Base-by-base conservation (phyloP, 306 rosid genomes). In the Carpinus fangiana region DNA sequence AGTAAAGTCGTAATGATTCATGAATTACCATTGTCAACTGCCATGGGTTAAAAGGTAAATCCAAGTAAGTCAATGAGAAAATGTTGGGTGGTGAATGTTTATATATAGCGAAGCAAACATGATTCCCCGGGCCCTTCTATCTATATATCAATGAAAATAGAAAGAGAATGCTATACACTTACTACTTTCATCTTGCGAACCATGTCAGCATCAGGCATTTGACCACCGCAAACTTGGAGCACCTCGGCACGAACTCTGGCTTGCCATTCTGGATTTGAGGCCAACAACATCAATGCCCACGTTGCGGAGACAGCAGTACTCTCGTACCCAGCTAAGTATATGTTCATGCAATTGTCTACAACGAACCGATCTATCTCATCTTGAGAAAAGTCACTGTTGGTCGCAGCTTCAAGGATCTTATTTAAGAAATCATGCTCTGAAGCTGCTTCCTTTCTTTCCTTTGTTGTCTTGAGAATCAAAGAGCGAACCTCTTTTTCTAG, bases 261-360 rank as follows among this genome's bases (percentile, higher is more conserved):
- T 34, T 83, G 91, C 89, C 91, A 88, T 9, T 68, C 79, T 60
- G 83, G 91, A 57, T 85, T 82, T 72, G 79, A 68, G 69, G 89
- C 91, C 60, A 85, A 41, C 61, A 85, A 65, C 84, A 88, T 83
- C 75, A 88, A 77, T 55, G 78, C 73, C 87, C 89, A 88, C 21
- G 78, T 43, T 3, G 84, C 81, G 21, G 82, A 14, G 47, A 88
- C 81, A 34, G 86, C 89, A n/a, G 87, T 80, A n/a, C 84, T 76
- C 70, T 84, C 87, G 46, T 64, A 81, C 13, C 87, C 84, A 5
- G 87, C 87, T 20, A 84, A 80, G 82, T 84, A 84, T 3, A 84
- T 55, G 74, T 80, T 84, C 70, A 80, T 84, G 80, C 84, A 84
- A 67, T 84, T 84, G 14, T 84, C 84, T 0, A 84, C 84, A n/a